phyloP scores from a whole-genome alignment of 2,329 filamentous ascomycete genomes.

The Aureobasidium zeae region DNA sequence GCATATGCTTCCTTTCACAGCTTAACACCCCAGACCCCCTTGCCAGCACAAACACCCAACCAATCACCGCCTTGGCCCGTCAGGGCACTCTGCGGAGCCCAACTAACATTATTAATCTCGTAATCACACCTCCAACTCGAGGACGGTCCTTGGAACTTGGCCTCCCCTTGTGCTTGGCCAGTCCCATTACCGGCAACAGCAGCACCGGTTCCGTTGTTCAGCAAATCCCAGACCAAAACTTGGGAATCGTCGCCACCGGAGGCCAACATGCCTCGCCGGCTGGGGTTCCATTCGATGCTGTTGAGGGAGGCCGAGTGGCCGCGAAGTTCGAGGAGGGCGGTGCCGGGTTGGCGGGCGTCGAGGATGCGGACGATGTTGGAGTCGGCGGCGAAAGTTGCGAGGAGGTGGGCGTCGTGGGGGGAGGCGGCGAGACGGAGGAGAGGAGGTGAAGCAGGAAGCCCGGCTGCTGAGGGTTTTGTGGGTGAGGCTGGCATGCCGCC shows the following conservation, averaged over 20 bases:
- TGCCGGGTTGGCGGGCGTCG: slow-evolving; percentile 90
- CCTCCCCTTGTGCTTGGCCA: slow-evolving; percentile 19
- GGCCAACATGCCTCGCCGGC: slow-evolving; percentile 75
- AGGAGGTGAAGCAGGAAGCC: slow-evolving; percentile 55
- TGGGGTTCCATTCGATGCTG: slow-evolving; percentile 91
- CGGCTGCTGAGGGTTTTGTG: slow-evolving; percentile 57
- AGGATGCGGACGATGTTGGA: slow-evolving; percentile 88
- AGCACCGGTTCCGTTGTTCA: slow-evolving; percentile 45
- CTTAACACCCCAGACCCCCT: slow-evolving; percentile 71
- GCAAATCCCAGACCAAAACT: slow-evolving; percentile 87
- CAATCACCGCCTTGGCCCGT: slow-evolving; percentile 67
- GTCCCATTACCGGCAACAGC: slow-evolving; percentile 13
- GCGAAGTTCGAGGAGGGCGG: slow-evolving; percentile 84
- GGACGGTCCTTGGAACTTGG: slow-evolving; percentile 55
- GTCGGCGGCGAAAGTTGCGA: slow-evolving; percentile 95
- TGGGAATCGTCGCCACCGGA: slow-evolving; percentile 87
- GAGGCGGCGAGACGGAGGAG: slow-evolving; percentile 77
- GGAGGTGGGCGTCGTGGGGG: slow-evolving; percentile 86
- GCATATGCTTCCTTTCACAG: slow-evolving; percentile 27
- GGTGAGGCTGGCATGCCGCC: slow-evolving; percentile 52
- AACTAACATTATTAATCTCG: slow-evolving; percentile 75
- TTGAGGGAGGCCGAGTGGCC: slow-evolving; percentile 81
- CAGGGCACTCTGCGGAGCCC: slow-evolving; percentile 63
- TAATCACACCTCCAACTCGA: slow-evolving; percentile 80
- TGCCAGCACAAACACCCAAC: slow-evolving; percentile 71